Percentiles rank a stretch among this genome's conserved stretches.
Evolutionary conservation across 257 asterid species (phyloP).

Genomic region (Prunella vulgaris): DNA sequence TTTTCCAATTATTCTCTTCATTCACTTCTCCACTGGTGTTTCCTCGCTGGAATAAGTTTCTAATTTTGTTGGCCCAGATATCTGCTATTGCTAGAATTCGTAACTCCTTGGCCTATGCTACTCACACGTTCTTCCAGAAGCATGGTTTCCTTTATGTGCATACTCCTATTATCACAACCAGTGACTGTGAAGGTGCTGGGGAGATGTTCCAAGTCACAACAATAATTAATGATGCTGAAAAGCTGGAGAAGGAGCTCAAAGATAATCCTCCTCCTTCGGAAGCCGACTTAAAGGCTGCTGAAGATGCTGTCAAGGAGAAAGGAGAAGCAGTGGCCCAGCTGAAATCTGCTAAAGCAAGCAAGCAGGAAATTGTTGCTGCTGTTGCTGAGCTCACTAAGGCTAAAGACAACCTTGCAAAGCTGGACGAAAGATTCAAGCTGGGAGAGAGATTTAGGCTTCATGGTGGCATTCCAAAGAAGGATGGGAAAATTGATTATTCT

Average conservation of each 20-base stretch:
- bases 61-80: constrained; percentile 38
- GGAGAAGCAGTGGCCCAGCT: constrained; percentile 69
- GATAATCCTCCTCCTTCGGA: constrained; percentile 70
- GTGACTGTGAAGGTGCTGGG: constrained; percentile 99
- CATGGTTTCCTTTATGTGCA: constrained; percentile 86
- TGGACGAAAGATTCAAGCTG: constrained; percentile 52
- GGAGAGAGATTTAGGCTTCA: constrained; percentile 53
- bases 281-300: constrained; percentile 55
- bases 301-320: constrained; percentile 60
- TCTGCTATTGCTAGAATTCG: constrained; percentile 90
- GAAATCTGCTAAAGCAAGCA: constrained; percentile 68
- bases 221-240: constrained; percentile 62
- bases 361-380: constrained; percentile 49
- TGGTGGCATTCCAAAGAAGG: constrained; percentile 74
- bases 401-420: constrained; percentile 55
- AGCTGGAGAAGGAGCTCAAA: constrained; percentile 70
- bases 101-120: constrained; percentile 81
- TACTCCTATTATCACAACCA: constrained; percentile 90
- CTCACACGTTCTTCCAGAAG: constrained; percentile 90
- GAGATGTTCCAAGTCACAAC: constrained; percentile 99
- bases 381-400: constrained; percentile 71
- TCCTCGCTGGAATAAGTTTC: not conserved
- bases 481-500: constrained; percentile 78
- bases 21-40: not conserved
- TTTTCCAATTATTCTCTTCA: not conserved